Conservation (phyloP, 2,329 filamentous ascomycete species). For the Aspergillus nomiae region DNA sequence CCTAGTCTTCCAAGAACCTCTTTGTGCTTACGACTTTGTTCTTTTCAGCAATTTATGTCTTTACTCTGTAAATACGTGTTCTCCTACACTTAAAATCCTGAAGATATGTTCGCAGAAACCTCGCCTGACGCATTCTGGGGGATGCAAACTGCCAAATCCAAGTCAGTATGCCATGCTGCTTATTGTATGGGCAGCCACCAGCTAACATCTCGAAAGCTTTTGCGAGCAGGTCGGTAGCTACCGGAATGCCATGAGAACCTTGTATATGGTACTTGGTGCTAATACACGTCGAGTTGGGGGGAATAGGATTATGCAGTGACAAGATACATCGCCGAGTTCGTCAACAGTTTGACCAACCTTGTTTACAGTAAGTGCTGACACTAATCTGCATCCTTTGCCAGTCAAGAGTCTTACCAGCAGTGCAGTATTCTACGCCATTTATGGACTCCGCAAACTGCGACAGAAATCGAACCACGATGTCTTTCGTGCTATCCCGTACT, state of each 20-base stretch:
- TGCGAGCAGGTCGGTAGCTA: constrained; percentile 10
- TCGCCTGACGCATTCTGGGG: constrained; percentile 1
- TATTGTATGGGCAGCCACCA: neutral
- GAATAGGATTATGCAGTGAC: constrained; percentile 28
- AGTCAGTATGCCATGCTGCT: neutral
- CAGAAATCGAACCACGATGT: constrained; percentile 3
- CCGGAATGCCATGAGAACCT: neutral
- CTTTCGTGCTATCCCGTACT: constrained; percentile 18
- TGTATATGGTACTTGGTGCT: neutral
- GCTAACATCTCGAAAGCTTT: constrained; percentile 4
- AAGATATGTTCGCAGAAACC: neutral
- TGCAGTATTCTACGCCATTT: constrained; percentile 26
- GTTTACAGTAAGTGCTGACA: constrained; percentile 19
- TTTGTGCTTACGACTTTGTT: too few species aligned
- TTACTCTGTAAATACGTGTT: neutral
- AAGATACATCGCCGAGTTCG: constrained; percentile 29
- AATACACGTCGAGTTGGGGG: neutral
- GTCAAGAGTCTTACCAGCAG: neutral
- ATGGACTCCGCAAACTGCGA: constrained; percentile 16
- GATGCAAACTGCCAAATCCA: neutral
- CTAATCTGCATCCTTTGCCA: neutral
- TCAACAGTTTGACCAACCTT: constrained; percentile 32
- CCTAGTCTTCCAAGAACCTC: neutral
- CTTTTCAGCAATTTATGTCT: neutral
- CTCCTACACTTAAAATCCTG: neutral